Evolutionary conservation across 306 rosid genomes (phyloP).

Genomic region (Cucumis melo): DNA sequence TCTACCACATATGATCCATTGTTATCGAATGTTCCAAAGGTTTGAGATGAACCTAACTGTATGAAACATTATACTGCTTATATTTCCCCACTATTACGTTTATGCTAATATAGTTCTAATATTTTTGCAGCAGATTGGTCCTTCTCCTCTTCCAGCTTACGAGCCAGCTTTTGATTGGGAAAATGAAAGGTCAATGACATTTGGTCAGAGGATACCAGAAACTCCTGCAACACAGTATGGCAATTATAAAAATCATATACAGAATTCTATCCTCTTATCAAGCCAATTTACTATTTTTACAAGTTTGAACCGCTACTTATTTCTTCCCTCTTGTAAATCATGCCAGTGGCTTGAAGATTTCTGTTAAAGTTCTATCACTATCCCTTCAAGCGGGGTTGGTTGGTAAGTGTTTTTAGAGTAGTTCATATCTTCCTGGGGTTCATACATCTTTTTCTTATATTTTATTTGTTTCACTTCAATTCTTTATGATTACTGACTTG

Average conservation of each 20-base stretch:
- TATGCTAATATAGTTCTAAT: background rate
- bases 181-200: constrained; percentile 87
- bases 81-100: background rate
- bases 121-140: constrained; percentile 65
- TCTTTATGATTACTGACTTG: constrained; percentile 27
- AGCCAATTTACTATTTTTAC: background rate
- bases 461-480: constrained; percentile 8
- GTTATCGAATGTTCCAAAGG: constrained; percentile 48
- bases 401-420: constrained; percentile 48
- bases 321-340: constrained; percentile 11
- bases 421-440: constrained; percentile 4
- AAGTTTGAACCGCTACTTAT: constrained; percentile 12
- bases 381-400: constrained; percentile 73
- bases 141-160: constrained; percentile 87
- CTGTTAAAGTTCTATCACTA: constrained; percentile 75
- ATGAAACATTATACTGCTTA: background rate
- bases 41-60: constrained; percentile 11
- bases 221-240: constrained; percentile 79
- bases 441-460: constrained; percentile 9
- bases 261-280: background rate
- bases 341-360: constrained; percentile 89
- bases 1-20: constrained; percentile 30
- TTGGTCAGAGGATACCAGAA: constrained; percentile 92
- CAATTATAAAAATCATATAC: background rate
- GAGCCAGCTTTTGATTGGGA: constrained; percentile 99